Base-by-base conservation (phyloP, 257 asterid species). In the Verbena officinalis region DNA sequence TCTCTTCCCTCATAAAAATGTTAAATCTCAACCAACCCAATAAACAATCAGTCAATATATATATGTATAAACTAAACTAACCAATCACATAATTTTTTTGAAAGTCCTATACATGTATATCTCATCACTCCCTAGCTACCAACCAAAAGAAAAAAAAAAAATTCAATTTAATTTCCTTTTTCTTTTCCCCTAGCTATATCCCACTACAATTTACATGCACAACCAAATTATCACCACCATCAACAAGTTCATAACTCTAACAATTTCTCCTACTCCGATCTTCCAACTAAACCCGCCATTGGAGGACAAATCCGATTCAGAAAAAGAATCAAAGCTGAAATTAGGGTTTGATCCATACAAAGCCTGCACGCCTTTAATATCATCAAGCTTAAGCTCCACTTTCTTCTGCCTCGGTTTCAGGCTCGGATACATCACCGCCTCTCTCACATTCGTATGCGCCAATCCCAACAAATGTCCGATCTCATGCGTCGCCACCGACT, bases 401-500 rank as follows among this genome's bases (percentile, higher is more conserved):
- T 87, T 90, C 77, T 53, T 84, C 63, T 80, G 70, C 76, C 97
- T 77, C 3, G 91, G 86, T 45, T 65, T 77, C 84, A 93, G 53
- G 66, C 83, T 87, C 39, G 98, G 97, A 54, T 81, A 89, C 98
- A 93, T 93, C n/a, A 90, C 83, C 43, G 98, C 87, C 36, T 82
- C 91, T 31, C 67, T 77, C 8, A 68, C 84, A 7, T 64, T 68
- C 40, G 84, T 69, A 59, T 93, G 97, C 8, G 78, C 90, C 72
- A 92, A 57, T 4, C 98, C 97, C 63, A 92, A 58, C 71, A 92
- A 50, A 49, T 92, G 96, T 9, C 98, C 97, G 0, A 92, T 92
- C 75, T 92, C 97, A 34, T 92, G 97, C 12, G 91, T 85, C 40
- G 95, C 97, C 75, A 89, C 95, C 15, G 98, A 92, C 75, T 92